A percentile compares a stretch with the other conserved stretches of the same genome.
Evolutionary conservation across 805 yeast genomes (phyloP).

Genomic region (Candida hispaniensis): DNA sequence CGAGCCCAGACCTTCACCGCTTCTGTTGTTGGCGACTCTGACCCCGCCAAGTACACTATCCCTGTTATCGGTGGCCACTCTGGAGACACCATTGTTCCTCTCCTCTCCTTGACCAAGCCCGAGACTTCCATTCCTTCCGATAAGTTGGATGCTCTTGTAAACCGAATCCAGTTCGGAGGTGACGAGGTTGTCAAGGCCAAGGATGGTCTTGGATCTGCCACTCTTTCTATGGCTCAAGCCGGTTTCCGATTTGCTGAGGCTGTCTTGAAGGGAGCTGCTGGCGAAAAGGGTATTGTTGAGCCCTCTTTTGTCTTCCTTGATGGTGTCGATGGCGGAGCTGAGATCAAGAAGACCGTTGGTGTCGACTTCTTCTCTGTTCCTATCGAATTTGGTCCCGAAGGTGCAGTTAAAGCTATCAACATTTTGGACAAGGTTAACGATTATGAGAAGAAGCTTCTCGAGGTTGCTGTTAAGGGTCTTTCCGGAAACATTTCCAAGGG

Average conservation of each 20-base stretch:
- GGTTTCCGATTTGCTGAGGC: conserved; percentile 71
- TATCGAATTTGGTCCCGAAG: conserved; percentile 61
- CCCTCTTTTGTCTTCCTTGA: conserved; percentile 37
- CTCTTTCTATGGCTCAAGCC: conserved; percentile 88
- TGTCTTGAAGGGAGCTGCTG: conserved; percentile 32
- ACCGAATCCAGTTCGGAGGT: conserved; percentile 94
- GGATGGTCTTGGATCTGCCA: conserved; percentile 90
- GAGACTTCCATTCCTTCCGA: conserved; percentile 47
- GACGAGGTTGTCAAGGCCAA: conserved; percentile 91
- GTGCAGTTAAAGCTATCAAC: conserved; percentile 54
- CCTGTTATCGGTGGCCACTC: conserved; percentile 97
- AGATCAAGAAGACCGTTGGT: conserved; percentile 60
- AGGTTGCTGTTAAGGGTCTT: conserved; percentile 78
- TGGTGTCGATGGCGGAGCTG: conserved; percentile 39
- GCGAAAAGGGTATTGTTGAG: conserved; percentile 41
- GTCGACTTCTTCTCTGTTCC: conserved; percentile 68
- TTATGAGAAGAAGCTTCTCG: conserved; percentile 78
- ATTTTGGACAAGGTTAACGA: conserved; percentile 56
- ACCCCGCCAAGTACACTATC: conserved; percentile 68
- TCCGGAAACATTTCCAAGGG: conserved; percentile 91
- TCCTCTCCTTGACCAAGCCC: conserved; percentile 71
- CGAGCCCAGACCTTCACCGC: conserved; percentile 84
- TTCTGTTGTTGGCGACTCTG: conserved; percentile 51
- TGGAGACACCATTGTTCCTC: conserved; percentile 91
- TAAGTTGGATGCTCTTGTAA: conserved; percentile 52